Evolutionary conservation across 805 yeast species (phyloP).

Genomic region (Cyberlindnera maclurae): DNA sequence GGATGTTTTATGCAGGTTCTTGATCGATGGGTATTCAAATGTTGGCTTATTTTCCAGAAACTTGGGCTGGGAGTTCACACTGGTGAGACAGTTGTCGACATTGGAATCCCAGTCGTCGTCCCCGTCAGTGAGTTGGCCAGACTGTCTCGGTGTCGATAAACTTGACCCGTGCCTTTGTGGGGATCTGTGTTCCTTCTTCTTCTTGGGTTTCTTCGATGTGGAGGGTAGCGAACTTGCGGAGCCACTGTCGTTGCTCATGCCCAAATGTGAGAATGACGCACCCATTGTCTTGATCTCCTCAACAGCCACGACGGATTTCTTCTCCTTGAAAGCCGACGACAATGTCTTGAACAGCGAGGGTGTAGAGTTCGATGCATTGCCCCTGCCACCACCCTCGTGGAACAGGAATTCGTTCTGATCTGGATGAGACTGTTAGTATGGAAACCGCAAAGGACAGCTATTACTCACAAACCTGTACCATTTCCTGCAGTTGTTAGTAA

Average conservation of each 20-base stretch:
- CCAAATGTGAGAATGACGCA: slow-evolving; percentile 51
- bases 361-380: slow-evolving; percentile 45
- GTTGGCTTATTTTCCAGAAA: slow-evolving; percentile 23
- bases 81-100: slow-evolving; percentile 33
- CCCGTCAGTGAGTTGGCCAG: slow-evolving; percentile 50
- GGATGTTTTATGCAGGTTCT: slow-evolving; percentile 21
- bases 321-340: slow-evolving; percentile 23
- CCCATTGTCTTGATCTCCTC: slow-evolving; percentile 37
- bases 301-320: slow-evolving; percentile 27
- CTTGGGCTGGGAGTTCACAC: slow-evolving; percentile 25
- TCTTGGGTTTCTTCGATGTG: slow-evolving; percentile 11
- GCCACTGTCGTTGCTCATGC: slow-evolving; percentile 22
- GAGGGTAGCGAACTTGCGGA: slow-evolving; percentile 7
- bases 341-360: slow-evolving; percentile 23
- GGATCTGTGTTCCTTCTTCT: slow-evolving; percentile 5
- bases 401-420: slow-evolving; percentile 52
- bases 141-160: slow-evolving; percentile 23
- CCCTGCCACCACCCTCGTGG: slow-evolving; percentile 63
- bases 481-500: slow-evolving; percentile 24
- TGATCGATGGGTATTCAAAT: slow-evolving; percentile 22
- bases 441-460: not conserved
- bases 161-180: slow-evolving; percentile 7
- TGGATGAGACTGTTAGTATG: slow-evolving; percentile 2
- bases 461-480: slow-evolving; percentile 28
- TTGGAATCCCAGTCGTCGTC: slow-evolving; percentile 95